Evolutionary conservation across 805 yeast species (phyloP), one percentile per base, ranked within the genome.

Genomic region (Ogataea neopini): DNA sequence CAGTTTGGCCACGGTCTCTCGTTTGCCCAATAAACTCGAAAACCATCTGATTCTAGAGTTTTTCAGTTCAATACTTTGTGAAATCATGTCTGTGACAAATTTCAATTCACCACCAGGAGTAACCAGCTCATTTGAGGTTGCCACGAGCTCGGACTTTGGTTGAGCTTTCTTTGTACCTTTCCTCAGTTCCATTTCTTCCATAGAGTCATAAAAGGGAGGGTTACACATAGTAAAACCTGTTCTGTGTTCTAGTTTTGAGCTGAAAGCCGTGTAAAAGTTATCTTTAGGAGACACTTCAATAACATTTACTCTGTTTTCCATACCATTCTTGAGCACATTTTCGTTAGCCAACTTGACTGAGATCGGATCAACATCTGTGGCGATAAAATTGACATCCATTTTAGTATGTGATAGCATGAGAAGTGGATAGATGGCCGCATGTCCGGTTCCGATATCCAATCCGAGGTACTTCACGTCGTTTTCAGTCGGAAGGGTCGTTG

Each of bases 361-460:
- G 6, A 44, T 53, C 0, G 41, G 32, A 49, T 74, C 75, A 20
- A 74, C 67, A 42, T 79, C 83, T 6, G 75, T 69, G 4, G 73
- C 81, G 10, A 59, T 32, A 50, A 75, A 66, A 2, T 14, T 15
- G 15, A 39, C 17, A 17, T 49, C 32, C 22, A 46, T 23, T 19
- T 26, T 38, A 7, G 20, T 37, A 18, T 34, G 29, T 20, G 53
- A 50, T 22, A 62, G 48, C 6, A 67, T 76, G 26, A 79, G 49
- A 1, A 78, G 45, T 2, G 80, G 73, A 55, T 77, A 78, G 1
- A 78, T 72, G 3, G 74, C 74, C 34, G 72, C 63, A 18, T 74
- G 72, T 1, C 83, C 82, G 0, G 78, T 73, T 1, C 83, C 83
- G 14, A 76, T 63, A 50, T 76, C 80, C n/a, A 74, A 42, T 1